Base-by-base conservation (phyloP, 441 rosid genomes). In the Aleurites moluccanus region DNA sequence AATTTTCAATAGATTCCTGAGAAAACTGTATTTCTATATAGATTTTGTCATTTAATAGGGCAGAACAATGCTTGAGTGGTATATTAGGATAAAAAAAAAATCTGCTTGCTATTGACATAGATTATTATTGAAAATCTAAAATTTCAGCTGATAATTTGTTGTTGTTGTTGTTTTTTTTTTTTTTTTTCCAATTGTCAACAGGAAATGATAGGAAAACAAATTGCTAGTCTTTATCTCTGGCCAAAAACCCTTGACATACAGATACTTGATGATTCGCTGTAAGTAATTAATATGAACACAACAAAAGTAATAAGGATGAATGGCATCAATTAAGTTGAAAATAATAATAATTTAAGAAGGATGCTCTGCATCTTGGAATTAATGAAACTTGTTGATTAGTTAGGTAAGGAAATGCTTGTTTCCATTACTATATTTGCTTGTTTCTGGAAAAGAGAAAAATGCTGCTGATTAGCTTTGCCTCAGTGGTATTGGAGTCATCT, bases 151-250 rank as follows among this genome's bases (percentile, higher is more conserved):
- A 52, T 15, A 13, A 16, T 3, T 2, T 14, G 0, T 49, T 49
- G 18, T 11, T 15, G 4, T 49, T 49, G 18, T 11, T 15, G 4
- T 14, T 50, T 50, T 53, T 53, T 53, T 6, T n/a, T 20, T n/a
- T 8, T 8, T 53, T 6, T n/a, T 20, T n/a, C 2, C 2, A 16
- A 64, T 49, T 80, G 52, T 45, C 30, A 86, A 68, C 90, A 90
- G 97, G 89, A 92, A 69, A 72, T 79, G 47, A 87, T 92, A n/a
- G 83, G 78, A 79, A 87, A 84, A 66, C 90, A 89, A 71, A 81
- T 90, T 52, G 91, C 96, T 28, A 81, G 79, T 78, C 79, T 88
- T 78, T 92, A 84, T 80, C 90, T 92, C 21, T 92, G 98, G 98
- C 98, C 98, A 4, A 89, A 83, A 81, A 85, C 80, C 25, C 86